Evolutionary conservation across 345 rosid species (phyloP), one percentile per base, ranked within the genome.

Genomic region (Acer campestre): DNA sequence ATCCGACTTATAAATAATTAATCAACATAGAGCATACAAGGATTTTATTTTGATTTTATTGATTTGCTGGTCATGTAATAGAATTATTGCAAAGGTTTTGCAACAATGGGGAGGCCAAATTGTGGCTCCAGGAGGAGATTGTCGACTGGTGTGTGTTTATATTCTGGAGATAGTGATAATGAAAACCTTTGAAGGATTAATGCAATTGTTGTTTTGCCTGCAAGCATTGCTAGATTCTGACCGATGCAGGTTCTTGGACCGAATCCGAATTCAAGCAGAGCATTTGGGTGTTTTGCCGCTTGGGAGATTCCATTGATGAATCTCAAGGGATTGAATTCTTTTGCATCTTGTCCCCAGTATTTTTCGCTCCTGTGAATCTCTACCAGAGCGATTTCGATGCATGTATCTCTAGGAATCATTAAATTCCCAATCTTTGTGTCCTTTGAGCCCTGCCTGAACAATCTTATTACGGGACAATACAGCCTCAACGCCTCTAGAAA

Each of bases 211-310:
- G 81, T 53, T 58, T 86, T 82, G 1, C 83, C 84, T 77, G 85
- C 91, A 27, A 85, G 66, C 79, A 82, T 79, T 2, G 84, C 86
- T 40, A 90, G 83, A 70, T 77, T 82, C 79, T 89, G 94, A 46
- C 95, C 94, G 5, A 91, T 80, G 63, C 97, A 92, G 76, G 68
- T 78, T 82, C 94, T 85, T 0, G 90, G 92, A 22, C 95, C 94
- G 12, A 76, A 8, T 5, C 88, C 84, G 35, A 91, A 92, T 0
- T 87, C 81, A 6, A 89, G 77, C 42, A 90, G 73, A 23, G 86
- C 91, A 80, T 80, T 88, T 6, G 91, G 91, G 78, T 86, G 85
- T 2, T 67, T 80, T 5, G 86, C 85, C 8, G 96, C 88, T 14
- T 76, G 77, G 38, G 85, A 58, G 18, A 81, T 75, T 1, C 91